A percentile compares a stretch with the other conserved stretches of the same genome.
phyloP scores from a whole-genome alignment of 2,329 filamentous ascomycete genomes.

The Xenoacremonium recifei region DNA sequence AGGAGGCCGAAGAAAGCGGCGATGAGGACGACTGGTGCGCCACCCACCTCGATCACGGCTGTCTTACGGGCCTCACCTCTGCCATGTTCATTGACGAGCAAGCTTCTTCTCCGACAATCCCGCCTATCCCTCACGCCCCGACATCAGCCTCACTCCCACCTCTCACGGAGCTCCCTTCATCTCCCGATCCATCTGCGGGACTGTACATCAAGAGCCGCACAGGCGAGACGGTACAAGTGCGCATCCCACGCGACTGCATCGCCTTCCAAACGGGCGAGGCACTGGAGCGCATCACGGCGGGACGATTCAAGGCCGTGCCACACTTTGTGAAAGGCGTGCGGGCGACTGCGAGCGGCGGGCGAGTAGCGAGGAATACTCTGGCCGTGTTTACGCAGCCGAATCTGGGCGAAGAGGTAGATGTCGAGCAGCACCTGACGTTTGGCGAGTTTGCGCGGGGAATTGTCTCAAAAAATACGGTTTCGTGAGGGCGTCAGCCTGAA shows the following conservation, averaged over 20 bases:
- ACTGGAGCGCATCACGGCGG: conserved; percentile 85
- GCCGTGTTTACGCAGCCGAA: conserved; percentile 98
- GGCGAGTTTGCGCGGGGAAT: conserved; percentile 69
- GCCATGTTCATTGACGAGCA: conserved; percentile 94
- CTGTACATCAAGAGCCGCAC: conserved; percentile 91
- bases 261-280: conserved; percentile 96
- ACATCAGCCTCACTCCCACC: conserved; percentile 39
- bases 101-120: conserved; percentile 36
- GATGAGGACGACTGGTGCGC: conserved; percentile 92
- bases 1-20: conserved; percentile 39
- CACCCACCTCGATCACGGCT: conserved; percentile 87
- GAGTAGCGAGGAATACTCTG: conserved; percentile 79
- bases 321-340: conserved; percentile 86
- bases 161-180: conserved; percentile 68
- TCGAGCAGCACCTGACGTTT: conserved; percentile 65
- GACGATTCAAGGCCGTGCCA: conserved; percentile 89
- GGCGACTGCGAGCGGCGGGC: conserved; percentile 47
- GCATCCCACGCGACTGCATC: conserved; percentile 86
- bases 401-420: conserved; percentile 74
- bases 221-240: conserved; percentile 82
- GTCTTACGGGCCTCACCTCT: conserved; percentile 87
- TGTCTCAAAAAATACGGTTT: conserved; percentile 59
- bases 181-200: conserved; percentile 81
- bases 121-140: conserved; percentile 7
- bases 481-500: conserved; percentile 19